Conservation (phyloP, 2,329 filamentous ascomycete species). For the Xylaria sp. region DNA sequence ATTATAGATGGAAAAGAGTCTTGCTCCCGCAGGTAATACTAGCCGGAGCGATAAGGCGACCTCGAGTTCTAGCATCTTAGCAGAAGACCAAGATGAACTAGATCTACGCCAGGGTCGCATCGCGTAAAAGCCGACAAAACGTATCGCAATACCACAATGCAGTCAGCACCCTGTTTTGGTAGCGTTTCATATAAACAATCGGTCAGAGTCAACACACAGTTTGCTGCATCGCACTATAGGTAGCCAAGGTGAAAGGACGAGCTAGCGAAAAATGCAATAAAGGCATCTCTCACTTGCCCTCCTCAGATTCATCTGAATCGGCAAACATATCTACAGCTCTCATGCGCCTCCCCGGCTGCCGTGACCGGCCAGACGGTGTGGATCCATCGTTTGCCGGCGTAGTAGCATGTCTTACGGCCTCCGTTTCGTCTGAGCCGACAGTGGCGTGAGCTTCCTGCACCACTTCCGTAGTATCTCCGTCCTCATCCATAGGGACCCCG, state of each 20-base stretch:
- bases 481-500: slow-evolving; percentile 55
- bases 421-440: slow-evolving; percentile 38
- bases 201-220: neutral
- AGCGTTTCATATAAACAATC: neutral
- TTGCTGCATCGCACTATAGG: neutral
- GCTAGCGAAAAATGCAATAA: neutral
- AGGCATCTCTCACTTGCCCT: slow-evolving; percentile 41
- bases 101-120: neutral
- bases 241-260: neutral
- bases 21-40: neutral
- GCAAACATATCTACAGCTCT: slow-evolving; percentile 90
- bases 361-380: slow-evolving; percentile 43
- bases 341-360: slow-evolving; percentile 68
- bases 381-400: slow-evolving; percentile 41
- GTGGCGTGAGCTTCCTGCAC: slow-evolving; percentile 44
- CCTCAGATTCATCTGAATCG: slow-evolving; percentile 71
- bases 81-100: neutral
- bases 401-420: slow-evolving; percentile 43
- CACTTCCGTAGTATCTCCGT: slow-evolving; percentile 53
- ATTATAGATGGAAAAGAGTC: neutral
- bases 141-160: neutral
- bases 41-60: neutral
- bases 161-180: neutral
- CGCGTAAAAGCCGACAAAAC: neutral
- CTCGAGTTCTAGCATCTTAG: neutral